Percentiles rank a stretch among this genome's conserved stretches.
Conservation (phyloP, 2,329 filamentous ascomycete species). For the Camillea tinctor region DNA sequence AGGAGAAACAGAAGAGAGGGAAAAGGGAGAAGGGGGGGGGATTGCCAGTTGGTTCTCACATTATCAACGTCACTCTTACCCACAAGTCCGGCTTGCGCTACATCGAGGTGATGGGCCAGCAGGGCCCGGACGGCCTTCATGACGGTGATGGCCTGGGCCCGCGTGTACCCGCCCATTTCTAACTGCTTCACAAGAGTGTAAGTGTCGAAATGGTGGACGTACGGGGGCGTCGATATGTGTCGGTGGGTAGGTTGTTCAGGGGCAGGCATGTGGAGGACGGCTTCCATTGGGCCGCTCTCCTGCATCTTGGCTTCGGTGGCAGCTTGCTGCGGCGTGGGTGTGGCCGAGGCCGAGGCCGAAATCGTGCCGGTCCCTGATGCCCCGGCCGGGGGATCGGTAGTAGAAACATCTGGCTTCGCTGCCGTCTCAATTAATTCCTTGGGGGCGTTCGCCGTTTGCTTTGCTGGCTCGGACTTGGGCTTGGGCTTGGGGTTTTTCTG, state of each 20-base stretch:
- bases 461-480: conserved; percentile 6
- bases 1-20: no score
- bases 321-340: conserved; percentile 31
- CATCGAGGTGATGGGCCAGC: conserved; percentile 74
- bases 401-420: conserved; percentile 10
- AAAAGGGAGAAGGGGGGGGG: conserved; percentile 17
- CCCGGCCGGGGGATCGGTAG: conserved; percentile 5
- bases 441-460: conserved; percentile 5
- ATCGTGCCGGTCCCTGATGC: neutral
- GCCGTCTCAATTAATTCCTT: conserved; percentile 11
- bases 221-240: conserved; percentile 71
- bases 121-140: conserved; percentile 90
- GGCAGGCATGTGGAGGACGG: conserved; percentile 42
- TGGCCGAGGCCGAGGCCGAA: conserved; percentile 9
- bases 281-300: conserved; percentile 48
- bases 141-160: conserved; percentile 72
- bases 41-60: conserved; percentile 25
- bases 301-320: conserved; percentile 39
- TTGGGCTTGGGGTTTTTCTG: conserved; percentile 11
- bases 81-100: conserved; percentile 77
- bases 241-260: conserved; percentile 41
- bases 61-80: conserved; percentile 94
- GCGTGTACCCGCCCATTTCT: conserved; percentile 66
- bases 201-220: conserved; percentile 95
- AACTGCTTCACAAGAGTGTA: conserved; percentile 85